Evolutionary conservation across 1,284 basidiomycete species (phyloP).

Genomic region (Moesziomyces antarcticus): DNA sequence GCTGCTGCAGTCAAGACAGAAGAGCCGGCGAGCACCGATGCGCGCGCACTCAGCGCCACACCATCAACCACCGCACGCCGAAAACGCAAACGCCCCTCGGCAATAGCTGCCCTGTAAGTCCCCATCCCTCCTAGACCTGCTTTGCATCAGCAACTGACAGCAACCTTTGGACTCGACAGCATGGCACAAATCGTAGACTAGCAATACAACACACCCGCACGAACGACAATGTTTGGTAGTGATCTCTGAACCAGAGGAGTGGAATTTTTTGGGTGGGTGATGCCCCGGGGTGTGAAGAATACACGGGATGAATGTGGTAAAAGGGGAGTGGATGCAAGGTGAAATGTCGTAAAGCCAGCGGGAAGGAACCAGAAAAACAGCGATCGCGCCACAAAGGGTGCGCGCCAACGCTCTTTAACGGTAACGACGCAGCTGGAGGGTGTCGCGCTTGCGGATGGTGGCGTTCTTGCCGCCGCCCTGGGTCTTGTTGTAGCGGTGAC

Average conservation of each 20-base stretch:
- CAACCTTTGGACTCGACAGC: neutral
- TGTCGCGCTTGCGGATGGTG: conserved; percentile 90
- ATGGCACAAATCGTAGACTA: conserved; percentile 34
- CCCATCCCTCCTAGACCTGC: neutral
- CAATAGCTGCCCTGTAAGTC: conserved; percentile 37
- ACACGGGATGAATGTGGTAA: conserved; percentile 6
- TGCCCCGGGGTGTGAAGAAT: conserved; percentile 1
- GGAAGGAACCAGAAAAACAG: neutral
- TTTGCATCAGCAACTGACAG: neutral
- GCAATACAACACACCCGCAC: no score
- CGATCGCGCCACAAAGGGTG: neutral
- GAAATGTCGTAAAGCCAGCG: neutral
- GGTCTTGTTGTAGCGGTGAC: conserved; percentile 92
- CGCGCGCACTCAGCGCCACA: neutral
- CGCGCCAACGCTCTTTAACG: conserved; percentile 74
- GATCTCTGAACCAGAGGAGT: no score
- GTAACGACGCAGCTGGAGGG: conserved; percentile 94
- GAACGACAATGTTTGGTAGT: no score
- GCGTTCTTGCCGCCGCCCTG: conserved; percentile 77
- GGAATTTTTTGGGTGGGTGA: conserved; percentile 11
- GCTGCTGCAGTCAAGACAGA: neutral
- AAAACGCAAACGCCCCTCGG: conserved; percentile 6
- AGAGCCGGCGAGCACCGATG: neutral
- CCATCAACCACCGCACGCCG: neutral
- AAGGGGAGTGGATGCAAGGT: neutral